phyloP scores from a whole-genome alignment of 176 grass and related monocot species.

The Carex myosuroides region DNA sequence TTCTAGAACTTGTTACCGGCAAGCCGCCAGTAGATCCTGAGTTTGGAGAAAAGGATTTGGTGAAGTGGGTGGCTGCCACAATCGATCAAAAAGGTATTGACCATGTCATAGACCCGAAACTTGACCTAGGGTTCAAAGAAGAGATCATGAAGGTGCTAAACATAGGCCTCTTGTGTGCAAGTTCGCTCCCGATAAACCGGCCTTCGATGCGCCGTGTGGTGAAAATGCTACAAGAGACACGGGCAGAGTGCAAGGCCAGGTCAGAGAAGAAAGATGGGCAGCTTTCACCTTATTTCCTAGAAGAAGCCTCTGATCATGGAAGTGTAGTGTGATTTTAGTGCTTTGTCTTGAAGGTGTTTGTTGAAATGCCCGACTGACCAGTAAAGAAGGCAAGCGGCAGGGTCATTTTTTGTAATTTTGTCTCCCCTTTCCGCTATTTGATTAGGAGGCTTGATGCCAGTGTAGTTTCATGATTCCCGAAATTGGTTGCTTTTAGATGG shows the following conservation, averaged over 20 bases:
- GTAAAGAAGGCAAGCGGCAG: background rate
- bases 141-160: conserved; percentile 58
- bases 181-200: conserved; percentile 80
- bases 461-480: background rate
- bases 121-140: conserved; percentile 38
- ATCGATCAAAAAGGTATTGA: conserved; percentile 67
- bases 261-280: conserved; percentile 38
- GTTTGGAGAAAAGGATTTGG: conserved; percentile 86
- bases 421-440: background rate
- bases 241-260: conserved; percentile 18
- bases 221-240: conserved; percentile 80
- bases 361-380: background rate
- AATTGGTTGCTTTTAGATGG: background rate
- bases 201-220: conserved; percentile 70
- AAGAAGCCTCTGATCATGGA: conserved; percentile 40
- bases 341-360: background rate
- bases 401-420: background rate
- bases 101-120: conserved; percentile 46
- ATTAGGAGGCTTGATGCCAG: background rate
- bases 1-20: conserved; percentile 71
- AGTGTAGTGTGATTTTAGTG: conserved; percentile 27
- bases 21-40: conserved; percentile 61
- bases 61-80: conserved; percentile 65
- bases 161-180: conserved; percentile 66
- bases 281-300: conserved; percentile 60